Percentiles rank a stretch among this genome's conserved stretches.
Evolutionary conservation across 495 filamentous ascomycete species (phyloP).

Genomic region (Trichoderma orchidacearum): DNA sequence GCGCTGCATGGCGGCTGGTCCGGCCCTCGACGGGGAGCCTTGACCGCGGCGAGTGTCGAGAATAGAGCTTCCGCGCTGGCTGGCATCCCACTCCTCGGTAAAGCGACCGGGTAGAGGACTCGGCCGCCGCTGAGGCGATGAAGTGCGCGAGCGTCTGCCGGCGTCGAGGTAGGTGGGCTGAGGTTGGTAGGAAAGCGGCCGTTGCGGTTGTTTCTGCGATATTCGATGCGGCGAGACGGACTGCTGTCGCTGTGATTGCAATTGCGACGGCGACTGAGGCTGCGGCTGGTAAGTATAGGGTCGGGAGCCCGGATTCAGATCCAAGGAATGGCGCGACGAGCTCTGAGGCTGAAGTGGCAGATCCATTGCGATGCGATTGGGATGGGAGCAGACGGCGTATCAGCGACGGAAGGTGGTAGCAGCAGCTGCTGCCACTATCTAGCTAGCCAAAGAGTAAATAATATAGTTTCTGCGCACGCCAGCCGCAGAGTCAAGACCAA

Average conservation of each 20-base stretch:
- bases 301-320: neutral
- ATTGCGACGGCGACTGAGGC: neutral
- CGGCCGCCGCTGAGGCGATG: neutral
- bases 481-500: neutral
- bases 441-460: neutral
- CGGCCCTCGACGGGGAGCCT: constrained; percentile 9
- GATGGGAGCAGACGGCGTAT: neutral
- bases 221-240: neutral
- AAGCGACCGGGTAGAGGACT: constrained; percentile 22
- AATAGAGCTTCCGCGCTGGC: constrained; percentile 50
- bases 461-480: neutral
- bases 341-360: neutral
- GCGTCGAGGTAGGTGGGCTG: neutral
- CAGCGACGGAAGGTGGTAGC: no score
- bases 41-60: constrained; percentile 17
- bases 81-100: constrained; percentile 60
- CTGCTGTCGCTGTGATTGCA: neutral
- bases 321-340: neutral
- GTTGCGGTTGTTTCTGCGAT: neutral
- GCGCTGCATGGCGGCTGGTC: constrained; percentile 27
- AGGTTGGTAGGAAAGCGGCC: neutral
- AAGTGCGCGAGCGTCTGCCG: neutral
- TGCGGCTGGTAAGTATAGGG: neutral
- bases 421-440: neutral
- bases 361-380: neutral